Base-by-base conservation (phyloP, 2,329 filamentous ascomycete genomes). In the Alternaria consortialis region DNA sequence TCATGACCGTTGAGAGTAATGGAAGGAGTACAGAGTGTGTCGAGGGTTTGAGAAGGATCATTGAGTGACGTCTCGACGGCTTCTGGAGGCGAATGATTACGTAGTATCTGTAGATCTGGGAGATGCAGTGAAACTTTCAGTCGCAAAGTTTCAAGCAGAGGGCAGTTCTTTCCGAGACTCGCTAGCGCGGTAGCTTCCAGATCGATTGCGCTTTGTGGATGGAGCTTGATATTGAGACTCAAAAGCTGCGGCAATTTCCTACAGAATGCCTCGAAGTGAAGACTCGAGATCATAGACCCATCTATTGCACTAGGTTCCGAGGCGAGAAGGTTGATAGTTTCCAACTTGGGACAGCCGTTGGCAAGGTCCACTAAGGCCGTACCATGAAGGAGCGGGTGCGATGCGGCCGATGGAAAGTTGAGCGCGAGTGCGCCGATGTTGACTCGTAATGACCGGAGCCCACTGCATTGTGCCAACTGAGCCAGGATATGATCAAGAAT, bases 181-280 rank as follows among this genome's bases (percentile, higher is more conserved):
- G 66, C 67, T 2, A 78, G 63, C 15, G 72, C 72, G 5, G 66
- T 69, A 12, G 57, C 58, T 44, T 71, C 63, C n/a, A 78, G 59
- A 3, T 64, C 59, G 4, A 67, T 56, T 7, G 67, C 63, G 2
- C 73, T 76, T 9, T 58, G 60, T 5, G 74, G 72, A 39, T 76
- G 67, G 9, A 77, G 37, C 50, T 77, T 75, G 20, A 78, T 40
- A 37, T 53, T 68, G 15, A 78, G 53, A 17, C 60, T 65, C 15
- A 57, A 54, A 1, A 78, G 64, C 9, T 61, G 36, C n/a, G 74
- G 70, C 13, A 74, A 29, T 5, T 52, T 53, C 50, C 58, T 55
- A 57, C 74, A 77, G 39, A 77, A 77, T 2, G 42, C 46, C 20
- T 74, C 71, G 44, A 77, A 76, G 5, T 77, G 64, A 8, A 53